phyloP scores from a whole-genome alignment of 768 basidiomycete genomes.

The Boletus huronensis region DNA sequence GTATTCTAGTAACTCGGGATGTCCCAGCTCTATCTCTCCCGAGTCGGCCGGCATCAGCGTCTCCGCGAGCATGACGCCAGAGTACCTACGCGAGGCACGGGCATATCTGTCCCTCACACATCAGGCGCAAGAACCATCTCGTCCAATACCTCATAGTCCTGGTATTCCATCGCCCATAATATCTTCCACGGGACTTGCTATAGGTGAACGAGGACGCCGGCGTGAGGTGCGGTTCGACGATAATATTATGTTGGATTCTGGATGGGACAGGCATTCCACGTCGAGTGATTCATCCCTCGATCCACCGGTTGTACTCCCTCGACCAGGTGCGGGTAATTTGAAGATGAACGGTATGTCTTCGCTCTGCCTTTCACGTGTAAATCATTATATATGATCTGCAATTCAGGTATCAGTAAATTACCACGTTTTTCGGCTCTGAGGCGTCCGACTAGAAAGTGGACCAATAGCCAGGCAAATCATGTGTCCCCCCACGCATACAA shows the following conservation, averaged over 20 bases:
- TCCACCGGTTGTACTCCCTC: conserved; percentile 17
- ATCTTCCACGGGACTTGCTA: conserved; percentile 30
- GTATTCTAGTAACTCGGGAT: conserved; percentile 21
- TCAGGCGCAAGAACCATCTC: conserved; percentile 11
- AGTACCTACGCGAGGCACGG: conserved; percentile 32
- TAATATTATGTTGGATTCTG: conserved; percentile 29
- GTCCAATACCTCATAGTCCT: conserved; percentile 18
- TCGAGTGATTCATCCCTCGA: conserved; percentile 30
- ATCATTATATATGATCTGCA: neutral
- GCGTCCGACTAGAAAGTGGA: conserved; percentile 17
- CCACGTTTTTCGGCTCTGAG: conserved; percentile 31
- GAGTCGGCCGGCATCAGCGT: conserved; percentile 32
- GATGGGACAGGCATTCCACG: conserved; percentile 30
- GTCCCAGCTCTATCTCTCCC: conserved; percentile 31
- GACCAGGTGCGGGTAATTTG: conserved; percentile 7
- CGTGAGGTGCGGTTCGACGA: conserved; percentile 35
- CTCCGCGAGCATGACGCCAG: conserved; percentile 32
- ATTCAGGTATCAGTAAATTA: conserved; percentile 28
- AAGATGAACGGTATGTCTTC: conserved; percentile 21
- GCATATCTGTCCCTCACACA: conserved; percentile 33
- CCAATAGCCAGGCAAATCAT: conserved; percentile 11
- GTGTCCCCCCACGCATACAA: neutral
- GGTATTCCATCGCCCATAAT: conserved; percentile 26
- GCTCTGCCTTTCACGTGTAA: neutral
- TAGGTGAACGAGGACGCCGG: conserved; percentile 27